Base-by-base conservation (phyloP, 345 rosid genomes). In the Balakata baccata region DNA sequence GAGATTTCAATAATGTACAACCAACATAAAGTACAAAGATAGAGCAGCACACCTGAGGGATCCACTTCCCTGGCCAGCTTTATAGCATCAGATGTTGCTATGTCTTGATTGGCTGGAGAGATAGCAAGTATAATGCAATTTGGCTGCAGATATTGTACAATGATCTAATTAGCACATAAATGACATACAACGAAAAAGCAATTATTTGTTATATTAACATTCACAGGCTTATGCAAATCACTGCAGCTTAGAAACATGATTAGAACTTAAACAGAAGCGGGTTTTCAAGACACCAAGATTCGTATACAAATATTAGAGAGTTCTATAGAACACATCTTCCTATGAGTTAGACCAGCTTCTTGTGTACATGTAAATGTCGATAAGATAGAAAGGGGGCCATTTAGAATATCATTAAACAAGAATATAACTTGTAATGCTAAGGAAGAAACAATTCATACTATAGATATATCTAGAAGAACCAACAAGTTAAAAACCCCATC, bases 101-200 rank as follows among this genome's bases (percentile, higher is more conserved):
- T 89, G 77, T 94, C 98, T 81, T 94, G 97, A 81, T 94, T 94
- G 41, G 98, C 98, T 54, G 98, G 98, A 69, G 98, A 88, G 85
- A 92, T 92, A 20, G 98, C 98, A 52, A 94, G 85, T 74, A 94
- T 94, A 82, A 94, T 70, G 77, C 90, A 83, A 71, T 92, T 94
- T 61, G 97, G 98, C 98, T 94, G 82, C 77, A 86, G 70, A 64
- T 39, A 70, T 54, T 49, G 70, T 7, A 73, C 12, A 34, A 2
- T 9, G 43, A 67, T 66, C 61, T n/a, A 5, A 68, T 69, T 64
- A 43, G 64, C 22, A 77, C 49, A 54, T 10, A 67, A 16, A 71
- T 20, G 37, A 57, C 17, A 38, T 25, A 38, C 54, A 64, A 14
- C 7, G 58, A 20, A 39, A 12, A 18, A 57, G 29, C 10, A 53